Conservation (phyloP, 2,329 filamentous ascomycete genomes). For the Fonsecaea monophora region DNA sequence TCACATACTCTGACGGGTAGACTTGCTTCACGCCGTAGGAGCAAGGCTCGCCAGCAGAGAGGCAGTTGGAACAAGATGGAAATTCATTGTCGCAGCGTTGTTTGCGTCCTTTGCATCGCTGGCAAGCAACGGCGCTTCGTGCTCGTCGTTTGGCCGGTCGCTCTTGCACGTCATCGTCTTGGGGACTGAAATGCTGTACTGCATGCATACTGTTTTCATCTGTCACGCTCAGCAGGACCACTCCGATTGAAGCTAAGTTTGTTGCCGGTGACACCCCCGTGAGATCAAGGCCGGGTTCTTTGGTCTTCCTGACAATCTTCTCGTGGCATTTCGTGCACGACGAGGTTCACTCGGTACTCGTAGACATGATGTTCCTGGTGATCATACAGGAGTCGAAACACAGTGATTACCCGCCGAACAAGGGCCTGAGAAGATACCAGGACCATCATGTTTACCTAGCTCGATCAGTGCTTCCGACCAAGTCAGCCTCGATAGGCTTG, state of each 20-base stretch:
- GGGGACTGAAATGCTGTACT: not conserved
- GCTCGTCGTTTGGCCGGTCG: slow-evolving; percentile 3
- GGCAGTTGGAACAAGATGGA: slow-evolving; percentile 2
- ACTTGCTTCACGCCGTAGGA: slow-evolving; percentile 6
- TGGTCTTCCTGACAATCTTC: not conserved
- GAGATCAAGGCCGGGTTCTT: not conserved
- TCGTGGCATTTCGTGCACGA: not conserved
- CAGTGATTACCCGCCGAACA: not conserved
- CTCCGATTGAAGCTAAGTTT: not conserved
- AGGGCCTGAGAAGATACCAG: not conserved
- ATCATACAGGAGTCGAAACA: not conserved
- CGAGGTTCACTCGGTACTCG: not conserved
- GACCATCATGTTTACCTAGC: not conserved
- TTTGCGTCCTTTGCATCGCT: slow-evolving; percentile 3
- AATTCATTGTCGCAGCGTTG: slow-evolving; percentile 8
- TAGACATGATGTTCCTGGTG: not conserved
- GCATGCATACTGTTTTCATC: not conserved
- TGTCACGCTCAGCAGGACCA: not conserved
- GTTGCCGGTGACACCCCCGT: not conserved
- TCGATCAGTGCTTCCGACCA: not conserved
- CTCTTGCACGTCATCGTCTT: not conserved
- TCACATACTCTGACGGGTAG: slow-evolving; percentile 1
- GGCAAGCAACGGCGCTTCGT: not conserved
- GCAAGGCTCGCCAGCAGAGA: not conserved
- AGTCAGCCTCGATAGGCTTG: not conserved